Evolutionary conservation across 2,329 filamentous ascomycete species (phyloP), one percentile per base, ranked within the genome.

Genomic region (Trichoderma sp.): DNA sequence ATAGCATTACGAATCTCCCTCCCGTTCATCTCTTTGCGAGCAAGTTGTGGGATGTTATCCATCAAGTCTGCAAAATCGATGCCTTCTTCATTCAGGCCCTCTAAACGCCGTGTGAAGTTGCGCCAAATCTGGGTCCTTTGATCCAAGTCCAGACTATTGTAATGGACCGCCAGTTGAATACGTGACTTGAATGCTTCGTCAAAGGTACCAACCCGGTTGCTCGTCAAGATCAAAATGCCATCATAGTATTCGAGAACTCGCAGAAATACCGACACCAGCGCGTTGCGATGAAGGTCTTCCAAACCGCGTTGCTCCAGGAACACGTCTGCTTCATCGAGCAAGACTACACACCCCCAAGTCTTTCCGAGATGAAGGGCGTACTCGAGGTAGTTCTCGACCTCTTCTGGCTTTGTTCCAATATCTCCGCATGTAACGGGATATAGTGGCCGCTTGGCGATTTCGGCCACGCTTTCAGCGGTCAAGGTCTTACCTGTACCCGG

Each of bases 401-500:
- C 31, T 6, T 66, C 38, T 16, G 71, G 38, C 2, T 33, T 38
- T 1, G 31, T 35, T 4, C 63, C 63, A 33, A 74, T 21, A 31
- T 74, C 71, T 6, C 71, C 71, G 1, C 62, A 66, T 3, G 71
- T 74, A 5, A 74, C 38, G 3, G 29, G 41, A 6, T 35, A 59
- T 0, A 74, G 27, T 1, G 72, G 72, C 21, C 9, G 16, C 11
- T 24, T 33, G 31, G 31, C 53, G 1, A 59, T 38, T 4, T 35
- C 63, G 5, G 72, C 72, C 5, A 74, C 72, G 2, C 45, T 59
- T 6, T 74, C 72, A 6, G 63, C 72, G 6, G 72, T 74, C 27
- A 60, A 24, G 0, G 63, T 74, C 50, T 74, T 74, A 0, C 72
- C 72, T 18, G 65, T 65, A 6, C 72, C 72, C 4, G 72, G 63